Percentiles rank a stretch among this genome's conserved stretches.
Evolutionary conservation across 768 basidiomycete species (phyloP).

Genomic region (Cytidiella melzeri): DNA sequence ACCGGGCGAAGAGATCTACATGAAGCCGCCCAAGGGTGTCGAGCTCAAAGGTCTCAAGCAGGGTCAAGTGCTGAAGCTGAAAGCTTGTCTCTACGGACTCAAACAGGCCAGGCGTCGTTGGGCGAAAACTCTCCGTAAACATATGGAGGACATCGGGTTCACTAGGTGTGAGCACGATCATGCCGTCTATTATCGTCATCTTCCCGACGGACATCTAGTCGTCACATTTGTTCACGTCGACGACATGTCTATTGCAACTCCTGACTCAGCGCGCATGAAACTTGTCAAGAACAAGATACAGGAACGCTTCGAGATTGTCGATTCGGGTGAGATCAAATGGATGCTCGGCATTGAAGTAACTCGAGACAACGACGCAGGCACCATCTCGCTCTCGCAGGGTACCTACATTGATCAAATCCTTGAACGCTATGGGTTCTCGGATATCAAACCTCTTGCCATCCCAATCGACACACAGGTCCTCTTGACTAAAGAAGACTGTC

Average conservation of each 20-base stretch:
- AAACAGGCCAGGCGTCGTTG: slow-evolving; percentile 11
- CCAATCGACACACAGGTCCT: slow-evolving; percentile 27
- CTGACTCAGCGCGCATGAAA: not conserved
- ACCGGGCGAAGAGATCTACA: slow-evolving; percentile 12
- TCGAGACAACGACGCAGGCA: slow-evolving; percentile 17
- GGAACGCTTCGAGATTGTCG: slow-evolving; percentile 1
- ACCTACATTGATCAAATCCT: slow-evolving; percentile 34
- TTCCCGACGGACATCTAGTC: no score
- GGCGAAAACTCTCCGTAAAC: not conserved
- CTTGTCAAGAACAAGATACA: not conserved
- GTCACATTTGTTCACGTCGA: slow-evolving; percentile 1
- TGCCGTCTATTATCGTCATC: no score
- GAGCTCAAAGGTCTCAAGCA: not conserved
- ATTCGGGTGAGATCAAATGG: no score
- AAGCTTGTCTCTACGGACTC: no score
- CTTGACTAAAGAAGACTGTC: not conserved
- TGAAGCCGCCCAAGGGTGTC: slow-evolving; percentile 8
- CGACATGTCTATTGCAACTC: not conserved
- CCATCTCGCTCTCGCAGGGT: slow-evolving; percentile 20
- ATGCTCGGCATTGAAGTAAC: slow-evolving; percentile 20
- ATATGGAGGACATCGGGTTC: not conserved
- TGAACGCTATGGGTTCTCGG: slow-evolving; percentile 23
- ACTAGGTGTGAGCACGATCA: not conserved
- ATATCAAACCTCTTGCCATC: slow-evolving; percentile 21
- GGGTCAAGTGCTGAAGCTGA: not conserved